Base-by-base conservation (phyloP, 148 eudicot genomes). In the Dianthus caryophyllus region DNA sequence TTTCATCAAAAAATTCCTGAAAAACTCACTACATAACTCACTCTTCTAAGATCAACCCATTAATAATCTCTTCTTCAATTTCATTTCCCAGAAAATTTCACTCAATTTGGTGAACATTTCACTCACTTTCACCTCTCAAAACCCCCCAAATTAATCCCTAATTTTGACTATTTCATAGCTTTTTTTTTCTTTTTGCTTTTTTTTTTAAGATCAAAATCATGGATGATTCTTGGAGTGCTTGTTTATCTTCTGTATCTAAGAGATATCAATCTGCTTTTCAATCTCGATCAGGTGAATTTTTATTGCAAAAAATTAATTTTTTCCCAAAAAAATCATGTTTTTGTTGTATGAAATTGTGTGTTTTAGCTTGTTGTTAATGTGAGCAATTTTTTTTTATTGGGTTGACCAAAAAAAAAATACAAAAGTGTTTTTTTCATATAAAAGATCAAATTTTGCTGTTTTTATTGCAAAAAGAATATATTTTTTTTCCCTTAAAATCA, bases 151-250 rank as follows among this genome's bases (percentile, higher is more conserved):
- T 24, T 43, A 59, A 64, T 73, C 68, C 2, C 48, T 68, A 8
- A 44, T 65, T 64, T 47, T 59, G 21, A 61, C 55, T 17, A 11
- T 2, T 60, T 39, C 11, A 9, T 20, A 10, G 9, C 6, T 1
- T 21, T 21, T 15, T 21, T 21, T 51, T 4, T 51, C 0, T 46
- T 72, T 53, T 4, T 51, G 0, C 38, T 72, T 53, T 39, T 71
- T 33, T 33, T 3, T 33, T 33, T 33, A 33, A 18, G 52, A 41
- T 66, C 11, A 25, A 26, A n/a, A 66, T 58, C 33, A 92, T 93
- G 98, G 96, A 93, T 66, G 89, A 83, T 84, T 90, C 92, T 10
- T 93, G 98, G 98, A 80, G 75, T 70, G 80, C 85, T 74, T 91
- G 92, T 50, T 72, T 90, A 1, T 85, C 89, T 73, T 80, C 85